Percentiles rank a stretch among this genome's conserved stretches.
phyloP scores from a whole-genome alignment of 1,284 basidiomycete genomes.

The Sporisorium scitamineum region DNA sequence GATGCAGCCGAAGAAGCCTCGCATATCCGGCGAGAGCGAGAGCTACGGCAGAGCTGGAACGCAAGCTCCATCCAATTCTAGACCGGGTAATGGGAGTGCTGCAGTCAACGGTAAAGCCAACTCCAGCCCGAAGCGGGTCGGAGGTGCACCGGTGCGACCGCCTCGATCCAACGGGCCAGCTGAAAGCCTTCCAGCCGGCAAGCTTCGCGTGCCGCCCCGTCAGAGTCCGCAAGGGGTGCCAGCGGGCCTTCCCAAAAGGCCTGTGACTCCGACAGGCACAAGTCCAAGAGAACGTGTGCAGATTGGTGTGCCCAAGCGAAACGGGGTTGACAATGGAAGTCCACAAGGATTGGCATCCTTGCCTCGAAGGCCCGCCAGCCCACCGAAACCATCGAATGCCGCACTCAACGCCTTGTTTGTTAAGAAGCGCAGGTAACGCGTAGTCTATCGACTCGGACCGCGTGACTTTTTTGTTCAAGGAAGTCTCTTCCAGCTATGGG shows the following conservation, averaged over 20 bases:
- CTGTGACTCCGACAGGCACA: slow-evolving; percentile 22
- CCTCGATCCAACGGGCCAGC: slow-evolving; percentile 16
- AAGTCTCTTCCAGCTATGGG: neutral
- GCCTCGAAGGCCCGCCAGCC: slow-evolving; percentile 31
- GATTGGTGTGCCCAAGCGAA: slow-evolving; percentile 8
- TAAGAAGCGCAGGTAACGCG: slow-evolving; percentile 39
- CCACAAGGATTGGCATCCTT: slow-evolving; percentile 30
- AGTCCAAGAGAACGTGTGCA: slow-evolving; percentile 24
- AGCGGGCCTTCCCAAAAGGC: slow-evolving; percentile 13
- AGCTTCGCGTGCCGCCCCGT: slow-evolving; percentile 13
- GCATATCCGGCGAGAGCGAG: slow-evolving; percentile 17
- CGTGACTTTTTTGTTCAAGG: neutral
- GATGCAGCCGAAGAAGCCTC: slow-evolving; percentile 34
- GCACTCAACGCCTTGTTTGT: slow-evolving; percentile 50
- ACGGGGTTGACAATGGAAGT: slow-evolving; percentile 18
- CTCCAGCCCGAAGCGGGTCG: slow-evolving; percentile 3
- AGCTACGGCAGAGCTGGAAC: slow-evolving; percentile 8
- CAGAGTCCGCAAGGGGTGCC: slow-evolving; percentile 22
- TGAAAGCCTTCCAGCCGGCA: slow-evolving; percentile 24
- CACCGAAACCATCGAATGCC: slow-evolving; percentile 46
- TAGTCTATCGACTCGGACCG: too few species aligned
- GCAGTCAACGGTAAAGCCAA: slow-evolving; percentile 9
- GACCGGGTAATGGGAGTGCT: neutral
- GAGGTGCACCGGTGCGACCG: slow-evolving; percentile 12
- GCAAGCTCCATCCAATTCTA: neutral